These are phyloP conservation scores for Myxozyma vanderwaltii DNA, from an alignment of 805 yeast species.

Conservation along the genomic window DNA sequence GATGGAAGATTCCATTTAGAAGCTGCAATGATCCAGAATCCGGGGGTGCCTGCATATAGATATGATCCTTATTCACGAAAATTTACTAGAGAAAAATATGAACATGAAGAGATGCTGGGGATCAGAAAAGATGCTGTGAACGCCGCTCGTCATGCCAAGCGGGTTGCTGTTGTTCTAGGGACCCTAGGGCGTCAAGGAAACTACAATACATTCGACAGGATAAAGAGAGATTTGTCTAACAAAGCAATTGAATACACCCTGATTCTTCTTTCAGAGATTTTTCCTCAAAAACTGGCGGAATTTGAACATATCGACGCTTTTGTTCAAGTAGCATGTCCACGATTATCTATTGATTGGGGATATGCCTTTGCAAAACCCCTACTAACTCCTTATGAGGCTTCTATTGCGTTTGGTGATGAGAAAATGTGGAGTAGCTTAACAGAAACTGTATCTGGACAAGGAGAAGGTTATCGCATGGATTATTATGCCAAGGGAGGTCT, in stretches of 20 bases:
- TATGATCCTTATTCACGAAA: constrained; percentile 94
- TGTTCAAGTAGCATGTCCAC: constrained; percentile 96
- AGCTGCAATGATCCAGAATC: constrained; percentile 96
- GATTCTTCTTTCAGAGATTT: constrained; percentile 86
- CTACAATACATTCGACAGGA: constrained; percentile 66
- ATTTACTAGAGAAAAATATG: constrained; percentile 86
- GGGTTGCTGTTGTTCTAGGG: constrained; percentile 84
- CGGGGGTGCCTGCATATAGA: constrained; percentile 84
- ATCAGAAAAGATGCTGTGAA: constrained; percentile 73
- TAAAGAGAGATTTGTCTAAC: constrained; percentile 56
- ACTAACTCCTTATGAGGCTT: constrained; percentile 93
- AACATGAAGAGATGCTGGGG: constrained; percentile 75
- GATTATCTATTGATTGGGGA: constrained; percentile 97
- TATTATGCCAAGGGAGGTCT: constrained; percentile 81
- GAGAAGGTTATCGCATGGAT: constrained; percentile 85
- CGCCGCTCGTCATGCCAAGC: constrained; percentile 54
- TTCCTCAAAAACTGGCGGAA: constrained; percentile 88
- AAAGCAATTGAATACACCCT: constrained; percentile 72
- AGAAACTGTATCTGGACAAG: constrained; percentile 29
- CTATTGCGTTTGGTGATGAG: constrained; percentile 81
- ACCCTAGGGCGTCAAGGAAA: constrained; percentile 96
- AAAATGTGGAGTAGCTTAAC: constrained; percentile 55
- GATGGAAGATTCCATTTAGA: constrained; percentile 97
- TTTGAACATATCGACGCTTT: constrained; percentile 93
- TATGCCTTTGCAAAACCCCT: constrained; percentile 92